Evolutionary conservation across 2,329 filamentous ascomycete genomes (phyloP).

Genomic region (Aureobasidium leucospermi): DNA sequence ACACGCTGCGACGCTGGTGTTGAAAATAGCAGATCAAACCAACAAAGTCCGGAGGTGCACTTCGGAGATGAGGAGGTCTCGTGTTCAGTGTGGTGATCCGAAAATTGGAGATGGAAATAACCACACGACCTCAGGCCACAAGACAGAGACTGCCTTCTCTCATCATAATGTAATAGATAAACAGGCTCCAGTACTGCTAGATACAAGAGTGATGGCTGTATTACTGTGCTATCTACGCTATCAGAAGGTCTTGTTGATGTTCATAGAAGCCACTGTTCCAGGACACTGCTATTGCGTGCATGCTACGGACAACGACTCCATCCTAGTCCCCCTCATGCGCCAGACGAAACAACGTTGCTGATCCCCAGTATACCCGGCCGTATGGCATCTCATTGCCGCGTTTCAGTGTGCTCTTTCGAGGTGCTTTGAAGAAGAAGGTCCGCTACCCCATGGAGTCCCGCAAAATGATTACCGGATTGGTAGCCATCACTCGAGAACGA

Average conservation of each 20-base stretch:
- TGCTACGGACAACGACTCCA: background rate
- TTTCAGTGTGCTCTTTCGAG: background rate
- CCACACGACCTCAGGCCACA: background rate
- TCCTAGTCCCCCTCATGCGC: background rate
- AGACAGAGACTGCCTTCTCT: background rate
- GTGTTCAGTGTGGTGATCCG: conserved; percentile 7
- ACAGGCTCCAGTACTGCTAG: too few relatives aligned
- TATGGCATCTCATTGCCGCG: background rate
- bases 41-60: conserved; percentile 9
- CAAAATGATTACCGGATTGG: background rate
- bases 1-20: background rate
- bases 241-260: background rate
- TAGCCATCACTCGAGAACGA: background rate
- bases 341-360: background rate
- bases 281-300: background rate
- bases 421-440: background rate
- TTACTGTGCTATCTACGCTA: background rate
- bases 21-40: conserved; percentile 12
- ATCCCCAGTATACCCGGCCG: background rate
- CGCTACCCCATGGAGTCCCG: background rate
- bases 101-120: background rate
- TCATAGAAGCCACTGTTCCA: too few relatives aligned
- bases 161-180: background rate
- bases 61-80: conserved; percentile 12
- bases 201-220: background rate